These are phyloP conservation scores for Fusarium clavum DNA, from an alignment of 2,329 filamentous ascomycete species.

Conservation along the genomic window DNA sequence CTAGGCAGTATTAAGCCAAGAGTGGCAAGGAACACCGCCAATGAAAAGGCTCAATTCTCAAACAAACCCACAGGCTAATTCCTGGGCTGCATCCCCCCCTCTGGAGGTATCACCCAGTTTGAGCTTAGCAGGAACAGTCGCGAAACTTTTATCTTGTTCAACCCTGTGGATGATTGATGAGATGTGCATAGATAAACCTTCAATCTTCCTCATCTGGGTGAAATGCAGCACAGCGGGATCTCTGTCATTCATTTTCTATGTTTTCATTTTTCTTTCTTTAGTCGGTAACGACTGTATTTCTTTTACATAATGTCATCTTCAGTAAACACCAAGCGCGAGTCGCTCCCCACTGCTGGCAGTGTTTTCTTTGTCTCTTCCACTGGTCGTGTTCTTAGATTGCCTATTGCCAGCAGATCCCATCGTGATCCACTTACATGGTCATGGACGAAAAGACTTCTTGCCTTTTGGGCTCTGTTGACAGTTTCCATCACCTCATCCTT, in stretches of 20 bases:
- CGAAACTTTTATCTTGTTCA: neutral
- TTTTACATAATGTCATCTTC: slow-evolving; percentile 12
- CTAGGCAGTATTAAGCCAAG: neutral
- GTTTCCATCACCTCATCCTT: slow-evolving; percentile 21
- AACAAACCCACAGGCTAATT: slow-evolving; percentile 23
- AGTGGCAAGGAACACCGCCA: neutral
- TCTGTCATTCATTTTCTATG: neutral
- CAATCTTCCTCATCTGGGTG: neutral
- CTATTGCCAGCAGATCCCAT: slow-evolving; percentile 31
- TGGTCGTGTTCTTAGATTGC: slow-evolving; percentile 30
- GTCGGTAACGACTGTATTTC: neutral
- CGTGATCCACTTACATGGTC: slow-evolving; percentile 40
- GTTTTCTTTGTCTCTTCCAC: slow-evolving; percentile 40
- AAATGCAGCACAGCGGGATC: neutral
- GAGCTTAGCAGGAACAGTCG: neutral
- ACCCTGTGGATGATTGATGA: neutral
- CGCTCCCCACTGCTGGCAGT: slow-evolving; percentile 40
- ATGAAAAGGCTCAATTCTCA: neutral
- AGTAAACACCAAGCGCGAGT: slow-evolving; percentile 7
- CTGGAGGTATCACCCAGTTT: neutral
- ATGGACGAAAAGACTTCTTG: slow-evolving; percentile 11
- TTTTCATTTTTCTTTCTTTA: neutral
- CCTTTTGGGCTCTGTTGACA: slow-evolving; percentile 14
- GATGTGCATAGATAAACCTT: slow-evolving; percentile 2
- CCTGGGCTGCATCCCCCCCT: neutral